Evolutionary conservation across 352 stramenopile genomes (phyloP), one percentile per base, ranked within the genome.

Genomic region (Aphanomyces cochlioides): DNA sequence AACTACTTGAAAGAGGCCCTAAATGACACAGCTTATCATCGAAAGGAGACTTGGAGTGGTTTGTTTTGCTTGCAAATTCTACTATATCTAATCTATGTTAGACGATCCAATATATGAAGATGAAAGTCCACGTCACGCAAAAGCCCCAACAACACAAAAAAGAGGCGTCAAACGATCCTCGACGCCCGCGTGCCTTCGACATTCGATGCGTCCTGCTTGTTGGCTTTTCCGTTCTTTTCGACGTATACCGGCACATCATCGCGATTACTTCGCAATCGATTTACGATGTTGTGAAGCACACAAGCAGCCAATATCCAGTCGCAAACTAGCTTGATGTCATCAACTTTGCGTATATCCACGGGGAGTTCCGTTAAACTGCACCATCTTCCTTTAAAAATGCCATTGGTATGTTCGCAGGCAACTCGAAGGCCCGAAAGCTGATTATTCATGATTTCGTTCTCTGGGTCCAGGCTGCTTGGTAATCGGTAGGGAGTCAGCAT

Each of bases 401-500:
- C 45, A 53, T 53, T 53, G 45, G 13, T 19, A 19, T 53, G 45
- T 19, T 53, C 45, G 45, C 45, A 53, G 13, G 37, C 50, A 10
- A 58, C 50, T 10, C 50, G n/a, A 58, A 58, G 50, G 50, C 50
- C 37, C 50, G 50, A n/a, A 2, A 38, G 50, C 8, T 34, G n/a
- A 19, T n/a, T 58, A 34, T 58, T 58, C n/a, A 19, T 38, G 50
- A 58, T 58, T 13, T 58, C 3, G 50, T 58, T 58, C 37, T 34
- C 50, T 38, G 37, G n/a, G 28, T 58, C 50, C 13, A n/a, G 50
- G n/a, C n/a, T 34, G 50, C n/a, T 38, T n/a, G 50, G 50, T 34
- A 58, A 58, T 2, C 50, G 50, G 50, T 58, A 58, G n/a, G 50
- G 50, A 34, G 50, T 58, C n/a, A 3, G 50, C 8, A 58, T 58